These are phyloP conservation scores for Yarrowia osloensis DNA, from an alignment of 805 yeast species.

Conservation along the genomic window DNA sequence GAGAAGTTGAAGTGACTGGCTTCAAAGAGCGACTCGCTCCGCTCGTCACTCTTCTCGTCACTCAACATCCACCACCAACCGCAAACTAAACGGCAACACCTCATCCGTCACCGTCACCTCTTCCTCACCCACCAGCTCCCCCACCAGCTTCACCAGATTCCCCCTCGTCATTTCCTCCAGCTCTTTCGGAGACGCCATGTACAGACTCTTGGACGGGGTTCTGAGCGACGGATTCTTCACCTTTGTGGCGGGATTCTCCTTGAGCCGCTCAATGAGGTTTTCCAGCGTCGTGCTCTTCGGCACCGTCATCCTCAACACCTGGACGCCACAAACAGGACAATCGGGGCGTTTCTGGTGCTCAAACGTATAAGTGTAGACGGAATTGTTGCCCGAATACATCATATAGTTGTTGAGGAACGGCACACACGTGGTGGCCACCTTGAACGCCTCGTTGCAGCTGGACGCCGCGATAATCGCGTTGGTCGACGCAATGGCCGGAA, in stretches of 20 bases:
- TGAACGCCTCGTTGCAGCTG: constrained; percentile 83
- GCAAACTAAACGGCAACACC: constrained; percentile 50
- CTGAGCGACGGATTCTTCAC: constrained; percentile 52
- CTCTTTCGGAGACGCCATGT: constrained; percentile 51
- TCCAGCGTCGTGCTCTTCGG: constrained; percentile 41
- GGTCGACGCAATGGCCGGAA: constrained; percentile 93
- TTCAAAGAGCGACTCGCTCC: no score
- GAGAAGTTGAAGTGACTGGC: no score
- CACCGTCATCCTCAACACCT: constrained; percentile 35
- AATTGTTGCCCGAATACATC: constrained; percentile 84
- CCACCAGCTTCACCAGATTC: constrained; percentile 46
- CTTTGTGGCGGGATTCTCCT: constrained; percentile 38
- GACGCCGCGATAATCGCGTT: constrained; percentile 90
- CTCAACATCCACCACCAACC: constrained; percentile 36
- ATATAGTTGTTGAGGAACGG: constrained; percentile 73
- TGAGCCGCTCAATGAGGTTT: constrained; percentile 49
- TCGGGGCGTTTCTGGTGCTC: constrained; percentile 58
- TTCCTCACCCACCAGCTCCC: constrained; percentile 49
- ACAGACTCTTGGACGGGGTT: constrained; percentile 47
- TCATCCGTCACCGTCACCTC: constrained; percentile 59
- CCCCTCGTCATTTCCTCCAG: constrained; percentile 51
- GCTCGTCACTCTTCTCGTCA: no score
- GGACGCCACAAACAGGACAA: constrained; percentile 76
- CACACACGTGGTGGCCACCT: constrained; percentile 68
- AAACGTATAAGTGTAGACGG: constrained; percentile 74